Base-by-base conservation (phyloP, 2,329 filamentous ascomycete genomes). In the Blumeriella jaapii region DNA sequence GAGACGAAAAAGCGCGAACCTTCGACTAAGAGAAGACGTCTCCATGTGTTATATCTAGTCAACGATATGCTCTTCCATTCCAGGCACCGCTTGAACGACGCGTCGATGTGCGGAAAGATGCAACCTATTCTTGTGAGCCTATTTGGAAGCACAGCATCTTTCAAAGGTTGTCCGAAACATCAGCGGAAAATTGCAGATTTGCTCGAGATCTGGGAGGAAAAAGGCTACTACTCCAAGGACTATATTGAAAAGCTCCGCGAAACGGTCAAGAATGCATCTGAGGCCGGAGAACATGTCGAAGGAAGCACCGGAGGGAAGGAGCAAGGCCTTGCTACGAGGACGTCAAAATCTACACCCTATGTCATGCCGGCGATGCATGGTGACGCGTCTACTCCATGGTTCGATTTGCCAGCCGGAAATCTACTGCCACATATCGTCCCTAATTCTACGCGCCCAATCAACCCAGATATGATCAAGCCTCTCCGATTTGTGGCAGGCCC, bases 341-440 rank as follows among this genome's bases (percentile, higher is more conserved):
- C 78, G 41, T 52, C 62, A 4, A 64, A 69, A 23, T 75, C 69
- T 46, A 67, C 78, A 15, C 79, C 81, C 0, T 89, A 74, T 51
- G 58, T 79, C 17, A 69, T 93, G 56, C 86, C 86, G 13, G 66
- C 80, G 1, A 72, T 70, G 37, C 86, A 93, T 55, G 86, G 86
- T 25, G 82, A 93, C 52, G 60, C 68, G 2, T 69, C 72, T 0
- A 74, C 69, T 3, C 75, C 80, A 0, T 93, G 80, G 71, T 82
- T 86, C 59, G 84, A 93, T 45, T 63, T 93, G 1, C 85, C 85
- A 0, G 84, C 84, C 1, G 80, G 75, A 2, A 89, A 83, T 46
- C 78, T 87, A 65, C 69, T 93, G 29, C 81, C 81, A 4, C 78
- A 82, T 37, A 74, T 93, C 40, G 71, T 81, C 24, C 82, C 79